Base-by-base conservation (phyloP, 2,329 filamentous ascomycete genomes). In the Colletotrichum sp. region DNA sequence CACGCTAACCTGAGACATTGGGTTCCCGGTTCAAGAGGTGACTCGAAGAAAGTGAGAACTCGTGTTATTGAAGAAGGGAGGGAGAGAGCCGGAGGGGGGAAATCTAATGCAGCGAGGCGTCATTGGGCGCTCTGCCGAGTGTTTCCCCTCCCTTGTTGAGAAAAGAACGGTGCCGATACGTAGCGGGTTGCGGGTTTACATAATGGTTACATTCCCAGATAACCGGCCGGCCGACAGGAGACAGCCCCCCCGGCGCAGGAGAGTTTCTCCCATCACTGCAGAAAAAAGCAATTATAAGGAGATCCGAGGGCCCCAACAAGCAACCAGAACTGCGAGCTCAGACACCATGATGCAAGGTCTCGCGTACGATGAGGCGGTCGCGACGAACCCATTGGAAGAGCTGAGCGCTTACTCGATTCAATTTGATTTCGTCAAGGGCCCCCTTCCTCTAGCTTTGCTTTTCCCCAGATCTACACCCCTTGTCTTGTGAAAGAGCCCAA, bases 51-150 rank as follows among this genome's bases (percentile, higher is more conserved):
- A 30, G 34, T 22, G 52, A 48, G n/a, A 34, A 70, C 73, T 75
- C 73, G 73, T 75, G 73, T 73, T 62, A 56, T 28, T 75, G 73
- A 73, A 75, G 73, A 75, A 75, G 70, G 32, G 73, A 75, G 73
- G 62, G 69, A 65, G n/a, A n/a, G 64, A 27, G 32, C 34, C 71
- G 34, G 22, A 64, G 61, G 34, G 66, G 48, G 66, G 28, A 22
- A n/a, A 34, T 30, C 27, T 66, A 30, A 66, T 66, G 61, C 72
- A 62, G 27, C 25, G 48, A 30, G 56, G 36, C 70, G 70, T 73
- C 73, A 65, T 75, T 36, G 56, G 28, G 16, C 56, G 39, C 34
- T 48, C 48, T 22, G 66, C 52, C 15, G 48, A 16, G 65, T 60
- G 56, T 48, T 36, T 34, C 43, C 62, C 69, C 69, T 66, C 69